A percentile compares a stretch with the other conserved stretches of the same genome.
Evolutionary conservation across 257 asterid species (phyloP).

Genomic region (Paulownia fortunei): DNA sequence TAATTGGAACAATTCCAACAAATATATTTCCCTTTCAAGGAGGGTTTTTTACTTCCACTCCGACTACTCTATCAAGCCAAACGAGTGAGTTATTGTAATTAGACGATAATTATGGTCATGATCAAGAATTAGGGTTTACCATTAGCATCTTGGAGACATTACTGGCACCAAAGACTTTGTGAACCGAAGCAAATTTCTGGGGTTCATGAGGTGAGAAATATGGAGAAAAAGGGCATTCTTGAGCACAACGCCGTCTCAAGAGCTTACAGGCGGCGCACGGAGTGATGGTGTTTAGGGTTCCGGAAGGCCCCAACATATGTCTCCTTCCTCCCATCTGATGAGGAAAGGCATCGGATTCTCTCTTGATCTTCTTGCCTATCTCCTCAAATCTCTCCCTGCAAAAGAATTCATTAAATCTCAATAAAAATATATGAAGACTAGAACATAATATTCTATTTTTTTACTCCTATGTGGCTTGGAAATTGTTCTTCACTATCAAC

Average conservation of each 20-base stretch:
- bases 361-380: slow-evolving; percentile 81
- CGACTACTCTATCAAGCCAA: too few species aligned
- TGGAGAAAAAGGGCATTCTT: slow-evolving; percentile 91
- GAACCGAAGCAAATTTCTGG: slow-evolving; percentile 86
- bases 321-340: slow-evolving; percentile 53
- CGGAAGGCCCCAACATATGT: slow-evolving; percentile 43
- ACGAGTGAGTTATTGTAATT: too few species aligned
- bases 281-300: slow-evolving; percentile 64
- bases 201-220: slow-evolving; percentile 89
- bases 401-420: background rate
- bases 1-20: too few species aligned
- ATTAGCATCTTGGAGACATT: slow-evolving; percentile 92
- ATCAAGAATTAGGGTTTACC: slow-evolving; percentile 47
- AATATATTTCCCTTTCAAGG: too few species aligned
- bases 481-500: background rate
- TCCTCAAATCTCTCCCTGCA: slow-evolving; percentile 80
- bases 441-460: background rate
- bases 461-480: background rate
- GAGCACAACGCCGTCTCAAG: slow-evolving; percentile 81
- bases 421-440: background rate
- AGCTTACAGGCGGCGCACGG: slow-evolving; percentile 97
- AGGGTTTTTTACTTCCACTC: too few species aligned
- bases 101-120: too few species aligned
- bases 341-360: slow-evolving; percentile 60
- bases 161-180: slow-evolving; percentile 91